A percentile compares a stretch with the other conserved stretches of the same genome.
phyloP scores from a whole-genome alignment of 352 stramenopile species.

The Pythium sp. region DNA sequence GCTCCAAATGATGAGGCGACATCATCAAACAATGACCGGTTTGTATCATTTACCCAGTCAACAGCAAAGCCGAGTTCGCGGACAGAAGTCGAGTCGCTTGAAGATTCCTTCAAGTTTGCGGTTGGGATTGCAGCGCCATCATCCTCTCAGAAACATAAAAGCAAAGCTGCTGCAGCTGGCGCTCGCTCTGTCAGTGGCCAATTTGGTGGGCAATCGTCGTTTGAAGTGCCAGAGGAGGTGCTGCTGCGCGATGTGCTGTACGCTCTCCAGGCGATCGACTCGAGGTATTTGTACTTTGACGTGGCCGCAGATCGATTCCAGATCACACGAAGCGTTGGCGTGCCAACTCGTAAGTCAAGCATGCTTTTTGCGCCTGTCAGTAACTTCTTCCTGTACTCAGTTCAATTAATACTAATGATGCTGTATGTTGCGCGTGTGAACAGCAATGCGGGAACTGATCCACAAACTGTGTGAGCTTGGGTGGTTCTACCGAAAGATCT shows the following conservation, averaged over 20 bases:
- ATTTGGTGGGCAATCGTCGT: constrained; percentile 30
- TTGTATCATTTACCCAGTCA: not conserved
- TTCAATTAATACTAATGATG: not conserved
- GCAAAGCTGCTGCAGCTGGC: constrained; percentile 9
- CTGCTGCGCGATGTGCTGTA: constrained; percentile 91
- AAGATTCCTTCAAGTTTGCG: constrained; percentile 80
- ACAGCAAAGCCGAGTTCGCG: constrained; percentile 17
- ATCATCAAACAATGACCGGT: constrained; percentile 13
- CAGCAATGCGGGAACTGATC: constrained; percentile 83
- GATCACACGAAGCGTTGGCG: constrained; percentile 68
- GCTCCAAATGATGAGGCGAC: not conserved
- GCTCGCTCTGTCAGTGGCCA: constrained; percentile 5
- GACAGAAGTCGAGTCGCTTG: constrained; percentile 53
- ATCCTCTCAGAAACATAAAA: constrained; percentile 30
- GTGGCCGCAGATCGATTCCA: constrained; percentile 72
- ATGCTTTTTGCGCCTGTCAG: not conserved
- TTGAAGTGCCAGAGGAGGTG: constrained; percentile 82
- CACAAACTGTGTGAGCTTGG: constrained; percentile 85
- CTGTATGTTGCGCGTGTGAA: not conserved
- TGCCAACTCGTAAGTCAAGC: constrained; percentile 66
- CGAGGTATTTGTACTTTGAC: constrained; percentile 86
- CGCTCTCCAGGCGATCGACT: constrained; percentile 92
- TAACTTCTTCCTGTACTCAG: not conserved
- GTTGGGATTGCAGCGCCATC: constrained; percentile 46
- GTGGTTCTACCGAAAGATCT: constrained; percentile 89